Evolutionary conservation across 2,329 filamentous ascomycete species (phyloP).

Genomic region (Monilinia aucupariae): DNA sequence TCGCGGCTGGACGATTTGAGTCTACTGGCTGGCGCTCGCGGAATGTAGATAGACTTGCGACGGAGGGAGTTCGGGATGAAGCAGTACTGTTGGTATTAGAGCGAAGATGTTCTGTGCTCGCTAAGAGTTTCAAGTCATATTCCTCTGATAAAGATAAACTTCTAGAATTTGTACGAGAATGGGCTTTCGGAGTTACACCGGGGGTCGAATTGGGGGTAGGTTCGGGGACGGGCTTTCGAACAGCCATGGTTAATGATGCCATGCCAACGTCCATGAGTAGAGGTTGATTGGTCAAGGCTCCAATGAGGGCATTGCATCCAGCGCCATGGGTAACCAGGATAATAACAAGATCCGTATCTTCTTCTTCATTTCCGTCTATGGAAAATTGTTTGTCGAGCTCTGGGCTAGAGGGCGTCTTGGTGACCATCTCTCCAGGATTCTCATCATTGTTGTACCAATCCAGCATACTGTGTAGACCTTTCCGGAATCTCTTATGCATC

Average conservation of each 20-base stretch:
- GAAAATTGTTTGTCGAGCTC: constrained; percentile 30
- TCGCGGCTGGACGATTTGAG: constrained; percentile 15
- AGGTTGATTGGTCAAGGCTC: constrained; percentile 84
- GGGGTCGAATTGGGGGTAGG: constrained; percentile 25
- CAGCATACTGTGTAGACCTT: constrained; percentile 71
- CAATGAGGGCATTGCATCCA: constrained; percentile 91
- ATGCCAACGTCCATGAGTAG: constrained; percentile 86
- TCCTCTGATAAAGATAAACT: constrained; percentile 49
- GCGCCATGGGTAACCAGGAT: constrained; percentile 91
- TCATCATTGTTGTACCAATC: constrained; percentile 70
- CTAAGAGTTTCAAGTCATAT: constrained; percentile 71
- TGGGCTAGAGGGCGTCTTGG: constrained; percentile 40
- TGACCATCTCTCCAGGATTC: constrained; percentile 47
- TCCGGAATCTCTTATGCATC: constrained; percentile 88
- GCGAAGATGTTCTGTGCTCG: constrained; percentile 68
- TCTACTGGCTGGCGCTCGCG: constrained; percentile 26
- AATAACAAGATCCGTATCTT: constrained; percentile 69
- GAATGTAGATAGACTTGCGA: constrained; percentile 27
- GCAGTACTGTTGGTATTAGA: constrained; percentile 36
- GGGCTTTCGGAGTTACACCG: constrained; percentile 35
- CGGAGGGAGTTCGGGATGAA: constrained; percentile 36
- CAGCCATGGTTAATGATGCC: constrained; percentile 85
- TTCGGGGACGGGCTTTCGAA: constrained; percentile 45
- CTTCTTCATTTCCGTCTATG: constrained; percentile 43
- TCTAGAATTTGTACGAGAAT: constrained; percentile 37